Percentiles rank a stretch among this genome's conserved stretches.
Conservation (phyloP, 345 rosid genomes). For the Gossypium herbaceum region DNA sequence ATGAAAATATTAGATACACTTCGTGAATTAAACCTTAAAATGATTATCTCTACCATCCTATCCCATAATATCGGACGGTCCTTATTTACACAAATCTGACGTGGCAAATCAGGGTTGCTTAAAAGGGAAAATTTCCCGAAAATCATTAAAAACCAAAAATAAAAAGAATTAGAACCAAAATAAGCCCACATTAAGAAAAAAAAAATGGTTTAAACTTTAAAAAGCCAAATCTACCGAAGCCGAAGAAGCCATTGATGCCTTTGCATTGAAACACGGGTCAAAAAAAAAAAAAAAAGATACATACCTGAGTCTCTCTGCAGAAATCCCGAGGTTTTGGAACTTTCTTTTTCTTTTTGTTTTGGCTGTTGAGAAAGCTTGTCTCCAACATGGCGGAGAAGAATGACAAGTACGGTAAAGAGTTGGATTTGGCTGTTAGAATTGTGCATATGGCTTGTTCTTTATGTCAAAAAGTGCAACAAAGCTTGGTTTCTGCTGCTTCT, state of each 20-base stretch:
- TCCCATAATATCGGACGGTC: too few relatives aligned
- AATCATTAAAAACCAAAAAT: too few relatives aligned
- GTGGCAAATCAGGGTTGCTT: too few relatives aligned
- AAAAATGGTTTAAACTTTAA: too few relatives aligned
- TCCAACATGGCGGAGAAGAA: constrained; percentile 25
- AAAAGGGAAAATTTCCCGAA: too few relatives aligned
- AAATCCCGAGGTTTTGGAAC: neutral
- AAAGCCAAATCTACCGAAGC: neutral
- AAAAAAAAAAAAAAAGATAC: neutral
- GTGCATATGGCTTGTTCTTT: constrained; percentile 80
- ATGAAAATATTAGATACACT: too few relatives aligned
- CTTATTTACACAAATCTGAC: too few relatives aligned
- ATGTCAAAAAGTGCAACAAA: constrained; percentile 67
- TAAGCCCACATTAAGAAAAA: too few relatives aligned
- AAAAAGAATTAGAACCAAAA: neutral
- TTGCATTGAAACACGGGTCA: neutral
- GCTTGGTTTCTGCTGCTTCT: constrained; percentile 36
- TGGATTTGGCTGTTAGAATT: constrained; percentile 74
- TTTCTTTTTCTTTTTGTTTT: neutral
- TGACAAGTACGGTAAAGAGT: constrained; percentile 41
- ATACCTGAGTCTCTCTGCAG: neutral
- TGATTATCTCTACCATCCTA: too few relatives aligned
- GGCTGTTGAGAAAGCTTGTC: neutral
- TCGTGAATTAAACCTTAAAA: too few relatives aligned
- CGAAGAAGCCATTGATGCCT: neutral